Conservation (phyloP, 495 filamentous ascomycete species). For the Penicillium arizonense region DNA sequence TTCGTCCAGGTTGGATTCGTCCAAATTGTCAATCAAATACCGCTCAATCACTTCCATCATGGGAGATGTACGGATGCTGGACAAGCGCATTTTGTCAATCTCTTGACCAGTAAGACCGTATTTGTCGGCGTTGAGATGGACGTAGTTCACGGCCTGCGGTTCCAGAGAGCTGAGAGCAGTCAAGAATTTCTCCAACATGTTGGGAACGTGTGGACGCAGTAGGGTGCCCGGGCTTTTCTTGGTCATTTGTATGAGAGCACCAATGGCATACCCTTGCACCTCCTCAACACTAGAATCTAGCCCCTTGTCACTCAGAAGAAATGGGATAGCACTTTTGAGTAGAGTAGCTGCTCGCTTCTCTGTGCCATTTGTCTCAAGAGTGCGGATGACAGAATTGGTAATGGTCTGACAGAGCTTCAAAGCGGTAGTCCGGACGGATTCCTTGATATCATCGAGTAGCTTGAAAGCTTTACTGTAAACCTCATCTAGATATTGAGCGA, state of each 20-base stretch:
- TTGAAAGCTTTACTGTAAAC: conserved; percentile 84
- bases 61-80: conserved; percentile 78
- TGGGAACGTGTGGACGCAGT: conserved; percentile 75
- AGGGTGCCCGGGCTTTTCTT: conserved; percentile 73
- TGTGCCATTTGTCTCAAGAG: conserved; percentile 75
- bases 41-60: conserved; percentile 92
- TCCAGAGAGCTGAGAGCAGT: conserved; percentile 82
- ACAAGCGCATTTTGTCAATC: conserved; percentile 81
- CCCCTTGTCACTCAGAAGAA: conserved; percentile 83
- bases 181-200: conserved; percentile 77
- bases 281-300: conserved; percentile 85
- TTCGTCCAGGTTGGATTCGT: conserved; percentile 69
- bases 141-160: conserved; percentile 81
- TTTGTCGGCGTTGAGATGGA: conserved; percentile 84
- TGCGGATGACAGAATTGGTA: conserved; percentile 77
- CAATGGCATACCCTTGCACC: conserved; percentile 69
- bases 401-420: conserved; percentile 77
- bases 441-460: conserved; percentile 88
- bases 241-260: conserved; percentile 80
- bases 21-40: conserved; percentile 76
- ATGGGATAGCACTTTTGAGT: conserved; percentile 81
- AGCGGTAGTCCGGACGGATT: conserved; percentile 78
- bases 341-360: conserved; percentile 70
- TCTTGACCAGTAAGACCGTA: conserved; percentile 78
- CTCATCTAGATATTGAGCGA: conserved; percentile 76